Percentiles rank a stretch among this genome's conserved stretches.
Evolutionary conservation across 2,329 filamentous ascomycete species (phyloP).

Genomic region (Fusarium pseudonygamai): DNA sequence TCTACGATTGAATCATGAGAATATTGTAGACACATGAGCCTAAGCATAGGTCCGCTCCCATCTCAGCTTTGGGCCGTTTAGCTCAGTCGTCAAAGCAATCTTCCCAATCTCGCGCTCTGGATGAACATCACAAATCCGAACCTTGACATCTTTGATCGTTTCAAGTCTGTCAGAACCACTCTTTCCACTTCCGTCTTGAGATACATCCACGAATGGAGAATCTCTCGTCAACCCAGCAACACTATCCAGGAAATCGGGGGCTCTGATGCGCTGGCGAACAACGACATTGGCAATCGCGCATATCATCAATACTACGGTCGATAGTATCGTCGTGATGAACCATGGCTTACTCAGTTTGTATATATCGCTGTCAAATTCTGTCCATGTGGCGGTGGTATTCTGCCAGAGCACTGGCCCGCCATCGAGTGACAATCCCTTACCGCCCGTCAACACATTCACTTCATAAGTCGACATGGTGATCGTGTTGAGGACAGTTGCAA

Average conservation of each 20-base stretch:
- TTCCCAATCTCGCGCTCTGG: not conserved
- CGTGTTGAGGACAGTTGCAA: not conserved
- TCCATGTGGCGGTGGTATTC: not conserved
- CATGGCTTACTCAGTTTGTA: not conserved
- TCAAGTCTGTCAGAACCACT: not conserved
- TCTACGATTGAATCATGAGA: no score
- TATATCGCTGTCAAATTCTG: rapidly evolving
- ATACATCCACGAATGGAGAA: not conserved
- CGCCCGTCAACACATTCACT: not conserved
- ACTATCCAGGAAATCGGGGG: not conserved
- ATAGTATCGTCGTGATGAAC: rapidly evolving
- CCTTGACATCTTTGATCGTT: not conserved
- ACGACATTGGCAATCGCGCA: not conserved
- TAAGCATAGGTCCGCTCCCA: not conserved
- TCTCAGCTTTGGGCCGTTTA: not conserved
- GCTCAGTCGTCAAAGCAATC: not conserved
- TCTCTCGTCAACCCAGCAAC: not conserved
- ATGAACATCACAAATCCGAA: not conserved
- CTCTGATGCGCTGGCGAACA: not conserved
- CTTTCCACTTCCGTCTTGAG: not conserved
- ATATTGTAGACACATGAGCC: no score
- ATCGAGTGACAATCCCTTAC: not conserved
- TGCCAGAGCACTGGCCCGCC: not conserved
- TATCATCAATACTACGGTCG: rapidly evolving
- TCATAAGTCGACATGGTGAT: not conserved